Evolutionary conservation across 805 yeast species (phyloP).

Genomic region (Metschnikowia cubensis): DNA sequence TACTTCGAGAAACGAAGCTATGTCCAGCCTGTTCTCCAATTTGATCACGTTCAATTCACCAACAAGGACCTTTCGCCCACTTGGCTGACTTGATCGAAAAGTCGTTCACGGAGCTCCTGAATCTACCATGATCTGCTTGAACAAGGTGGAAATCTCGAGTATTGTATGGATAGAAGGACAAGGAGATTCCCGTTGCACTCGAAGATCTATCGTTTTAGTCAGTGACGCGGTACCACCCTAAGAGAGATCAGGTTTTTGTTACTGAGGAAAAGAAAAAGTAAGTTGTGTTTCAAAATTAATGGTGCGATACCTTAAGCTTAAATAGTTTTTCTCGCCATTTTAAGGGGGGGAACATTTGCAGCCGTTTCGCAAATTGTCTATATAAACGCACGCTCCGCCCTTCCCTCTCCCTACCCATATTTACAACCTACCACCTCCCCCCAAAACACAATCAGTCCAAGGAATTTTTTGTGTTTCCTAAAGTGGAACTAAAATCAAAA

Average conservation of each 20-base stretch:
- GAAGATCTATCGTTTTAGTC: too few relatives aligned
- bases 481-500: neutral
- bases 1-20: conserved; percentile 29
- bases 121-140: conserved; percentile 29
- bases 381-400: neutral
- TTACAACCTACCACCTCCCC: neutral
- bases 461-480: too few relatives aligned
- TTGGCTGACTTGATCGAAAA: conserved; percentile 20
- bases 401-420: neutral
- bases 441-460: too few relatives aligned
- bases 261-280: too few relatives aligned
- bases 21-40: conserved; percentile 29
- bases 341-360: conserved; percentile 1
- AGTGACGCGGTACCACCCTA: too few relatives aligned
- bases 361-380: conserved; percentile 1
- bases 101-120: conserved; percentile 35
- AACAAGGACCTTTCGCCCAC: conserved; percentile 16
- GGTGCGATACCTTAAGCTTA: neutral
- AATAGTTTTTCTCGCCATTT: neutral
- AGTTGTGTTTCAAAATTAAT: neutral
- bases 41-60: conserved; percentile 29
- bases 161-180: conserved; percentile 22
- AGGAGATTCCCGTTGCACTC: too few relatives aligned
- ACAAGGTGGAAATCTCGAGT: conserved; percentile 26
- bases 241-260: too few relatives aligned